Evolutionary conservation across 179 eudicot genomes (phyloP), one percentile per base, ranked within the genome.

Genomic region (Patellifolia procumbens): DNA sequence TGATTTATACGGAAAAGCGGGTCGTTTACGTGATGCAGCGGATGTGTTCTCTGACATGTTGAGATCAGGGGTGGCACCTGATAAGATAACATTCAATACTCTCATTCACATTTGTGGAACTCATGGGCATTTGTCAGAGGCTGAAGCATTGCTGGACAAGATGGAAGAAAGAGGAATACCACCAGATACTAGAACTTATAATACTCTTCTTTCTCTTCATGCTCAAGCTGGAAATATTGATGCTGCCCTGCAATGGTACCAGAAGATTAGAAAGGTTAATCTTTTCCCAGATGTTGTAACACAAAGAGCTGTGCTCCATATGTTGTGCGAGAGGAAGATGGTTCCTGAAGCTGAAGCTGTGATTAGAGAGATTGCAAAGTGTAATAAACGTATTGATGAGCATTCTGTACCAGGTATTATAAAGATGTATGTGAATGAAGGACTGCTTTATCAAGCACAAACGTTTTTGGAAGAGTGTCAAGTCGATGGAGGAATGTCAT

Each of bases 1-100:
- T 75, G 97, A 93, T 83, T 90, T 93, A 80, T 93, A 93, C 75
- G 97, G 97, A 24, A 93, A 93, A 82, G 92, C 91, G 8, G 98
- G 97, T 43, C 81, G 91, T 7, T 82, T 93, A 80, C 85, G 70
- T 75, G 97, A 90, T 65, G 98, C 98, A 56, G 94, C 91, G 46
- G 86, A 87, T 79, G 86, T 85, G 68, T 90, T 93, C 82, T 76
- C 90, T 31, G 91, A 90, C 59, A 90, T 91, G 98, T 75, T 93
- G 72, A 90, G 77, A 12, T 83, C 88, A 7, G 97, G 98, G 43
- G 92, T 93, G 70, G 85, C 91, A 39, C 78, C 85, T 56, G 94
- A 91, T 79, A 83, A 89, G 2, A 64, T 83, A 67, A 89, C 98
- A 5, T 93, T 90, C 71, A 93, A 91, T 81, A 89, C 98, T 53